phyloP scores from a whole-genome alignment of 1,284 basidiomycete species.

The Polyporus tsugae region DNA sequence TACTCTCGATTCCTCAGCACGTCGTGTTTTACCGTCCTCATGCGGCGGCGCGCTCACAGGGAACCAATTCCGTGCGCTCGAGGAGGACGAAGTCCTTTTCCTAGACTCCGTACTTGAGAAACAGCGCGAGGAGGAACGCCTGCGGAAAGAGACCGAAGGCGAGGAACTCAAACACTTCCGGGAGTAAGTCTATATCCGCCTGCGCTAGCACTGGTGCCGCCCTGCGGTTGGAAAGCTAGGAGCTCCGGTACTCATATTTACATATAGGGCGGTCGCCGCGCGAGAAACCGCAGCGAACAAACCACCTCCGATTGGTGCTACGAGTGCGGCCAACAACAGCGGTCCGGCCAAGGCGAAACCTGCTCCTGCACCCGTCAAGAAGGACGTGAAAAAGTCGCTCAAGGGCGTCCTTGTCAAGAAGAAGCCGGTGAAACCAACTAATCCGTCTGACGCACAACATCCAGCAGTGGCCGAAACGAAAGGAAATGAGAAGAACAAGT shows the following conservation, averaged over 20 bases:
- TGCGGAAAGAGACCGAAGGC: conserved; percentile 79
- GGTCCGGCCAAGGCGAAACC: conserved; percentile 40
- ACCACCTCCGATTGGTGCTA: conserved; percentile 40
- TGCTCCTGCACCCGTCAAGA: conserved; percentile 49
- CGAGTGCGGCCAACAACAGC: conserved; percentile 15
- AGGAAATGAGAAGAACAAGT: conserved; percentile 16
- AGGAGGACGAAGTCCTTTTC: conserved; percentile 91
- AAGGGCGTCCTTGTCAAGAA: conserved; percentile 86
- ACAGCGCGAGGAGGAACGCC: conserved; percentile 77
- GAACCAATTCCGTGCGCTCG: conserved; percentile 91
- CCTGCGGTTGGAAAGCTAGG: conserved; percentile 25
- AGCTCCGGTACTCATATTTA: conserved; percentile 7
- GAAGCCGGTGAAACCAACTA: conserved; percentile 54
- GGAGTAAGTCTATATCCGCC: conserved; percentile 58
- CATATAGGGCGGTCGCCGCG: conserved; percentile 75
- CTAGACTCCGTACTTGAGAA: conserved; percentile 84
- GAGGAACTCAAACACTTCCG: conserved; percentile 83
- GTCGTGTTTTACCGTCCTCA: conserved; percentile 17
- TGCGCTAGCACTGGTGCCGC: neutral
- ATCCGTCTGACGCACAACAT: conserved; percentile 26
- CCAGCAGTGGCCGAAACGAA: conserved; percentile 1
- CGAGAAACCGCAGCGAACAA: conserved; percentile 63
- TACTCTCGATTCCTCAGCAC: conserved; percentile 6
- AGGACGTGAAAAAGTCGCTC: conserved; percentile 66
- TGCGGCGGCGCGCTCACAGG: conserved; percentile 50